A percentile compares a stretch with the other conserved stretches of the same genome.
Conservation (phyloP, 2,329 filamentous ascomycete species). For the Graphiopsis chlorocephala region DNA sequence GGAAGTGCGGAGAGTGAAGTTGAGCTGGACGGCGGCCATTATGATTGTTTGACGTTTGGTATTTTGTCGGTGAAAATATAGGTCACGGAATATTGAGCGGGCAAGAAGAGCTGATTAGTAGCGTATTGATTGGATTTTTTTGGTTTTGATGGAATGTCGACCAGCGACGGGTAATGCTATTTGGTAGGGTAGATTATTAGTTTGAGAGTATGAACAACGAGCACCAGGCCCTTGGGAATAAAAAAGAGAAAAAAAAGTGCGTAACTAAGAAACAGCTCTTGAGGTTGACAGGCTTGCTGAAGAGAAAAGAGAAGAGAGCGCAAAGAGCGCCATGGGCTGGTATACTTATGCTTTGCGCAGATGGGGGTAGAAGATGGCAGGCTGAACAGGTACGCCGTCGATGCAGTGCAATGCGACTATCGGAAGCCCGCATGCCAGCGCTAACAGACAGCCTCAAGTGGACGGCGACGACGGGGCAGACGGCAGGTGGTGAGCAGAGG, state of each 20-base stretch:
- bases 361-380: slow-evolving; percentile 12
- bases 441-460: slow-evolving; percentile 14
- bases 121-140: slow-evolving; percentile 32
- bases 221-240: slow-evolving; percentile 49
- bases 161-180: slow-evolving; percentile 39
- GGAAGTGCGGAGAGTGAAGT: slow-evolving; percentile 93
- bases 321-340: not conserved
- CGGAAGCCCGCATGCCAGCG: slow-evolving; percentile 19
- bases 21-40: slow-evolving; percentile 90
- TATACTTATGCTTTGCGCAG: slow-evolving; percentile 11
- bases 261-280: slow-evolving; percentile 50
- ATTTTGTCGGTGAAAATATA: slow-evolving; percentile 23
- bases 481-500: not conserved
- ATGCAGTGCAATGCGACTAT: slow-evolving; percentile 20
- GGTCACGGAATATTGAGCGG: slow-evolving; percentile 36
- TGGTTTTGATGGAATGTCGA: slow-evolving; percentile 27
- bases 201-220: slow-evolving; percentile 26
- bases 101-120: slow-evolving; percentile 51
- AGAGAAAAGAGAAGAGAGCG: slow-evolving; percentile 36
- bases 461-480: slow-evolving; percentile 3
- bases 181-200: slow-evolving; percentile 24
- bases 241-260: slow-evolving; percentile 39
- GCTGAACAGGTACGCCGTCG: slow-evolving; percentile 6
- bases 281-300: slow-evolving; percentile 52
- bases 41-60: slow-evolving; percentile 22